Base-by-base conservation (phyloP, 495 filamentous ascomycete genomes). In the Astrocystis sublimbata region DNA sequence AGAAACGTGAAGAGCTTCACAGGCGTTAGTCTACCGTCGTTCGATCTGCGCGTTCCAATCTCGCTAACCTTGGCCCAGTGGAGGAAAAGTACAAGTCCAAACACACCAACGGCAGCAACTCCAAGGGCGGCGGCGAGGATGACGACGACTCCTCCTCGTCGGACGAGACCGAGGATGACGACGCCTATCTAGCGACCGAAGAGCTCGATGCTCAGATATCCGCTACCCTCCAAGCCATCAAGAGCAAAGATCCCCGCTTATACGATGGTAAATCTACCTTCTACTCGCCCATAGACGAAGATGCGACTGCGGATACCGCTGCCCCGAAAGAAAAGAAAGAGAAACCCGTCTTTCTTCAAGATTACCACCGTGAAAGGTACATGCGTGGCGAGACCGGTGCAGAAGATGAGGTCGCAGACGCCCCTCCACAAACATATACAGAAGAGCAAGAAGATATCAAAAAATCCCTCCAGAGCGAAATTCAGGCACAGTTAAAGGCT, bases 311-410 rank as follows among this genome's bases (percentile, higher is more conserved):
- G 6, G 67, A 63, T 38, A 66, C 23, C 33, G 45, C 61, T 6
- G 59, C 46, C 17, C 68, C 70, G 13, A 76, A 77, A 64, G 58
- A 72, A 61, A 88, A 86, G 74, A 85, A 88, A 65, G 85, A 92
- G 60, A 96, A 93, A 77, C 85, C 93, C 6, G 88, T 98, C 80
- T 91, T 86, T 58, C 80, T 98, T 53, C 84, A 82, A 63, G 92
- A 98, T 71, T 98, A 97, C 71, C 94, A 98, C 66, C 85, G 92
- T 46, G 85, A 90, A 72, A 93, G 93, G 60, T 80, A 97, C 9
- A 68, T 98, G 45, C 83, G 81, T 24, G 86, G 86, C 30, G 76
- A 84, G 47, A 75, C 77, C 26, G 78, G 78, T 19, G 76, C 77
- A n/a, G 88, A 83, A 41, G 80, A 79, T 28, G 84, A 84, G n/a